Percentiles rank a stretch among this genome's conserved stretches.
phyloP scores from a whole-genome alignment of 2,329 filamentous ascomycete genomes.

The Colletotrichum chlorophyti region DNA sequence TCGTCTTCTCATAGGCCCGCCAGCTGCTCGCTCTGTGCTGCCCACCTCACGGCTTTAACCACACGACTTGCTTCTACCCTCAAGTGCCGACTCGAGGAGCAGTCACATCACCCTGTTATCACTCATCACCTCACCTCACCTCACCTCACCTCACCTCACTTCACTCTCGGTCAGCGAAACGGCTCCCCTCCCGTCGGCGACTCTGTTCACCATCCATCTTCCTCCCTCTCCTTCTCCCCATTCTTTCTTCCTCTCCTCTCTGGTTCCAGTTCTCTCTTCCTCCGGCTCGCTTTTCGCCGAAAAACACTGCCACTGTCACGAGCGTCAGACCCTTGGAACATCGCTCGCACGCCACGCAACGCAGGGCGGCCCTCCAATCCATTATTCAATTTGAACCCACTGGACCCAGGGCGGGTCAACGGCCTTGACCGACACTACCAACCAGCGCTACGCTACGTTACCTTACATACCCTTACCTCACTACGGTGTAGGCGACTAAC shows the following conservation, averaged over 20 bases:
- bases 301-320: slow-evolving; percentile 7
- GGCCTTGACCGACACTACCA: slow-evolving; percentile 27
- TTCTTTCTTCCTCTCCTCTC: background rate
- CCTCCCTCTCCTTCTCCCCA: too few relatives aligned
- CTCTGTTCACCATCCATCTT: too few relatives aligned
- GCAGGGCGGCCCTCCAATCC: slow-evolving; percentile 12
- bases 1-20: slow-evolving; percentile 20
- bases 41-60: slow-evolving; percentile 11
- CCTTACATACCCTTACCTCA: too few relatives aligned
- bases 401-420: slow-evolving; percentile 24
- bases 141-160: background rate
- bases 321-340: slow-evolving; percentile 11
- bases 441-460: slow-evolving; percentile 19
- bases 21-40: too few relatives aligned
- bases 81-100: slow-evolving; percentile 1
- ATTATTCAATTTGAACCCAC: slow-evolving; percentile 25
- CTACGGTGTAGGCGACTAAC: too few relatives aligned
- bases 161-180: slow-evolving; percentile 6
- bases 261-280: too few relatives aligned
- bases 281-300: too few relatives aligned
- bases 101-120: background rate
- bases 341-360: slow-evolving; percentile 19
- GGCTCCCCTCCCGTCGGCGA: too few relatives aligned
- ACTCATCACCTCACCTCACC: slow-evolving; percentile 10
- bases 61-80: slow-evolving; percentile 2